Evolutionary conservation across 2,329 filamentous ascomycete genomes (phyloP).

Genomic region (Metarhizium sp.): DNA sequence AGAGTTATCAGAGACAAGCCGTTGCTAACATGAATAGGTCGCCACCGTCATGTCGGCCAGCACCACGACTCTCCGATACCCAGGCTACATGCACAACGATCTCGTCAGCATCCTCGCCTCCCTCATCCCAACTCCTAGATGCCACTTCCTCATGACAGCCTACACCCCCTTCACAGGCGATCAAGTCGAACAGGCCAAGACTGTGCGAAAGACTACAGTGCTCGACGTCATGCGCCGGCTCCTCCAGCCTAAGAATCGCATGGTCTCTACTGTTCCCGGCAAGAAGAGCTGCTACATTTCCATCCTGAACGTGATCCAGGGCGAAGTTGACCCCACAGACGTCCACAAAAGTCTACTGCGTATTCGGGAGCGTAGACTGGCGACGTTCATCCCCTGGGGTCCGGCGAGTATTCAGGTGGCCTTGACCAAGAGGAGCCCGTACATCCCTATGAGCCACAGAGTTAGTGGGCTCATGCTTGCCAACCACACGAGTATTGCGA

Average conservation of each 20-base stretch:
- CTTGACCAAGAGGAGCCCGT: constrained; percentile 90
- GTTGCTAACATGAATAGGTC: constrained; percentile 36
- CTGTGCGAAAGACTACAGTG: constrained; percentile 94
- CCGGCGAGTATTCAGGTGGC: constrained; percentile 97
- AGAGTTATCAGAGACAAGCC: background rate
- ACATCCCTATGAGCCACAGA: constrained; percentile 86
- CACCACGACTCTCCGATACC: constrained; percentile 92
- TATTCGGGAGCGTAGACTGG: constrained; percentile 86
- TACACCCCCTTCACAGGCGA: constrained; percentile 97
- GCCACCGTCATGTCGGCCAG: constrained; percentile 98
- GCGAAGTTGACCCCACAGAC: constrained; percentile 95
- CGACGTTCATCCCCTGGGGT: constrained; percentile 97
- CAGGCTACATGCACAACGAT: constrained; percentile 99
- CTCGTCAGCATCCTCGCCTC: constrained; percentile 94
- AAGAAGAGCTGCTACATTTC: constrained; percentile 99
- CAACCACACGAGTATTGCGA: constrained; percentile 95
- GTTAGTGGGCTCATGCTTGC: constrained; percentile 96
- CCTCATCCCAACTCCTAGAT: constrained; percentile 89
- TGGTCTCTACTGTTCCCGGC: constrained; percentile 91
- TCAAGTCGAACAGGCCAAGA: constrained; percentile 94
- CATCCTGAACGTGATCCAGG: constrained; percentile 97
- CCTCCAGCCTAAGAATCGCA: constrained; percentile 95
- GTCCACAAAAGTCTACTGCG: constrained; percentile 96
- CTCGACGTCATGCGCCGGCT: constrained; percentile 94
- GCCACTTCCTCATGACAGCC: constrained; percentile 96